These are phyloP conservation scores for Lasiodiplodia citricola DNA, from an alignment of 2,329 filamentous ascomycete species.

Conservation along the genomic window DNA sequence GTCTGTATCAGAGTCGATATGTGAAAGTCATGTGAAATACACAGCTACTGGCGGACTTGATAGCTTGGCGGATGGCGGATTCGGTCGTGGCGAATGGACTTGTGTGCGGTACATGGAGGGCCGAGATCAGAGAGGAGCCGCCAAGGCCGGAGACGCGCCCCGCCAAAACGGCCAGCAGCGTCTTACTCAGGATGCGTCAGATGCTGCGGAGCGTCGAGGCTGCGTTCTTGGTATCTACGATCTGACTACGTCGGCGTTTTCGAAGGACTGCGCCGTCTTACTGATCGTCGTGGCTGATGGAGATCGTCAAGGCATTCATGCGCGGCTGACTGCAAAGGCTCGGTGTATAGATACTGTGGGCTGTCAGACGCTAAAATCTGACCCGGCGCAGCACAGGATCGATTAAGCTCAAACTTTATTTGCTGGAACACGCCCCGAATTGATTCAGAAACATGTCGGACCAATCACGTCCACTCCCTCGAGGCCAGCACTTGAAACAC, in stretches of 20 bases:
- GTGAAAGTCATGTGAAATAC: background rate
- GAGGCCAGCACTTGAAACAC: background rate
- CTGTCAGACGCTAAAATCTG: constrained; percentile 11
- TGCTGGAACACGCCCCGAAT: background rate
- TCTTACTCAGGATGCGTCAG: constrained; percentile 16
- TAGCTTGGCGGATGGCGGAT: background rate
- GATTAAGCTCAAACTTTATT: constrained; percentile 23
- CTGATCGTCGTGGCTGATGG: constrained; percentile 6
- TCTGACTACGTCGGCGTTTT: background rate
- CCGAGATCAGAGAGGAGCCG: background rate
- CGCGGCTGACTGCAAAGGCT: constrained; percentile 7
- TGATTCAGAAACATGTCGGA: background rate
- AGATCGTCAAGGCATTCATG: constrained; percentile 9
- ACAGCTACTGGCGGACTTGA: background rate
- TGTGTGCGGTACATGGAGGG: background rate
- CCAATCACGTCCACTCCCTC: background rate
- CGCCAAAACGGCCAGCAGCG: background rate
- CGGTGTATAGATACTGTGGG: background rate
- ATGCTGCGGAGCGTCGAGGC: background rate
- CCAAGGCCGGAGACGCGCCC: background rate
- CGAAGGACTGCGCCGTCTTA: background rate
- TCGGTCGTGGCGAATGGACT: background rate
- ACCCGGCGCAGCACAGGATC: background rate
- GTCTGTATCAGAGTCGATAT: constrained; percentile 5
- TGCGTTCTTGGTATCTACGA: background rate